phyloP scores from a whole-genome alignment of 108 stramenopile species.

The Cyclotella choctawhatcheeana region DNA sequence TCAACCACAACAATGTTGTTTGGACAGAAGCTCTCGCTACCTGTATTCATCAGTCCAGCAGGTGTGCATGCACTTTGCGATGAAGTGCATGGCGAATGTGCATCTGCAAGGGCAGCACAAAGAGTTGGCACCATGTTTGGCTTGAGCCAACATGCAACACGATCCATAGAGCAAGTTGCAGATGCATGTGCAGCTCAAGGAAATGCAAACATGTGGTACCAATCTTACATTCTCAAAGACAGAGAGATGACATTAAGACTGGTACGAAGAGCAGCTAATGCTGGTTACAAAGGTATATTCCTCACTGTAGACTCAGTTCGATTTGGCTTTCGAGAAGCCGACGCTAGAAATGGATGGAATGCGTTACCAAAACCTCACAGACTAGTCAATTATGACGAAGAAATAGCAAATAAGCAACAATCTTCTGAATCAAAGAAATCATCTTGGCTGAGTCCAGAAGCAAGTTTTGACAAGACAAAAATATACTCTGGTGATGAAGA shows the following conservation, averaged over 20 bases:
- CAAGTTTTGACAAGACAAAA: constrained; percentile 30
- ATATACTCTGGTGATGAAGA: constrained; percentile 71
- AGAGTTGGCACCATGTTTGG: constrained; percentile 64
- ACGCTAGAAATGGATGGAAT: constrained; percentile 81
- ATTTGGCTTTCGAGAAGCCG: constrained; percentile 86
- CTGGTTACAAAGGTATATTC: constrained; percentile 78
- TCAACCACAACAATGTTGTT: constrained; percentile 60
- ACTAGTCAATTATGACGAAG: constrained; percentile 76
- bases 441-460: too few relatives aligned
- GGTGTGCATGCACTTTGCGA: constrained; percentile 79
- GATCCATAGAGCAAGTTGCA: constrained; percentile 80
- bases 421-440: constrained; percentile 5
- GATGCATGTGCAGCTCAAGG: constrained; percentile 31
- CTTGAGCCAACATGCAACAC: constrained; percentile 79
- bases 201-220: constrained; percentile 64
- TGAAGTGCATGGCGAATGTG: constrained; percentile 76
- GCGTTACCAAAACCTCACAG: constrained; percentile 77
- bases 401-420: constrained; percentile 12
- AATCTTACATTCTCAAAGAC: constrained; percentile 81
- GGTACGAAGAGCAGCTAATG: constrained; percentile 63
- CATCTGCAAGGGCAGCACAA: constrained; percentile 65
- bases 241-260: constrained; percentile 60
- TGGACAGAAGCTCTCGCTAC: constrained; percentile 59
- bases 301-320: constrained; percentile 85
- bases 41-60: constrained; percentile 77